Evolutionary conservation across 768 basidiomycete species (phyloP), one percentile per base, ranked within the genome.

Genomic region (Suillus clintonianus): DNA sequence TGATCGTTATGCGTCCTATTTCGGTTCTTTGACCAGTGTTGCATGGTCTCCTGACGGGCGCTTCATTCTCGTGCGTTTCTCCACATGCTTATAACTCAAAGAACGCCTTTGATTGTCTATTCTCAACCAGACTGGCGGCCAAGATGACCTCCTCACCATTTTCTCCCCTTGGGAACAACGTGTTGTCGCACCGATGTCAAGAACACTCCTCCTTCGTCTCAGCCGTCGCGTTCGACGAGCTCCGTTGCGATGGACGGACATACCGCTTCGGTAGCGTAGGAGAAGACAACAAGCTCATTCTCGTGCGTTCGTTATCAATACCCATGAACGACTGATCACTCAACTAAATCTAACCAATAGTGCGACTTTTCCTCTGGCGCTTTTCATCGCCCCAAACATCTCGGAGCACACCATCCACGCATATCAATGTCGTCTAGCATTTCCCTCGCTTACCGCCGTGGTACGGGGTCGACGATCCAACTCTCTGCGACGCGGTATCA

Each of bases 171-270:
- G 90, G 85, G 97, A 99, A 74, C 91, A 94, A 73, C 87, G 96
- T 3, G 88, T 99, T 7, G 87, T 99, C 11, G 97, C 97, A 5
- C n/a, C 86, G 96, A 61, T 99, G 97, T 78, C 95, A 97, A 76
- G 97, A 97, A 0, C 97, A 99, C 72, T 92, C 94, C 0, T 96
- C 94, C 2, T 99, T 97, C 72, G 92, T 99, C 8, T 90, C 94
- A 0, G 83, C 87, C 13, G 85, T 99, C 19, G 89, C 91, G 2
- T 99, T 98, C 73, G 97, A 99, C 73, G 89, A 90, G n/a, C 80
- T 88, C 36, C 86, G 91, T n/a, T 93, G 93, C 68, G 94, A 96
- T 68, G 90, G 91, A 34, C 84, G 95, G 39, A 94, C 94, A 47
- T 97, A 98, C 71, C 86, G 97, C 9, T 98, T 99, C 70, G 95